These are phyloP conservation scores for Sextonia rubra DNA, from an alignment of 164 flowering plant species.

Conservation along the genomic window DNA sequence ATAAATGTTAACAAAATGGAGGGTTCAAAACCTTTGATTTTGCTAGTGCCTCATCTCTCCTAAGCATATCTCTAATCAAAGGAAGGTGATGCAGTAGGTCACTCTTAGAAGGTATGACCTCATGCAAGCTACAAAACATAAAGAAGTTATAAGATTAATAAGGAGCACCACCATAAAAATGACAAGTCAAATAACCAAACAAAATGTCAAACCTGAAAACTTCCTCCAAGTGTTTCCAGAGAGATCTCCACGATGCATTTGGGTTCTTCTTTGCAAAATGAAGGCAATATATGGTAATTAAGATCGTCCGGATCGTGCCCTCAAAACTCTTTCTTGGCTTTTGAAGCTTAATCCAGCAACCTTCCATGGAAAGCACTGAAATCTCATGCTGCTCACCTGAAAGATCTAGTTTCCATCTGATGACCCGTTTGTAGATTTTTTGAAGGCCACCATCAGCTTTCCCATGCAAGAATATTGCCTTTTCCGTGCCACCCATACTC, in stretches of 20 bases:
- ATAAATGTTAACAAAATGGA: not conserved
- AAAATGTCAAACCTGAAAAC: slow-evolving; percentile 45
- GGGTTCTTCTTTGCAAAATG: slow-evolving; percentile 47
- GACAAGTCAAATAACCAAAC: not conserved
- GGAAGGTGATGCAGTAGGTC: slow-evolving; percentile 38
- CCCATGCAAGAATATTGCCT: slow-evolving; percentile 40
- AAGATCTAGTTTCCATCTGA: slow-evolving; percentile 68
- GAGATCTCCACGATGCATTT: slow-evolving; percentile 30
- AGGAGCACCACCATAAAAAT: not conserved
- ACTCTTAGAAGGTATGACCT: slow-evolving; percentile 34
- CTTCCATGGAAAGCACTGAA: slow-evolving; percentile 51
- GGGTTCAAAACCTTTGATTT: slow-evolving; percentile 34
- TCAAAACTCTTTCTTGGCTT: slow-evolving; percentile 68
- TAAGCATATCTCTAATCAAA: slow-evolving; percentile 34
- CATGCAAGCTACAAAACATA: slow-evolving; percentile 34
- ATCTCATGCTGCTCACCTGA: slow-evolving; percentile 41
- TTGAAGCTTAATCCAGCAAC: slow-evolving; percentile 58
- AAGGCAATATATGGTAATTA: slow-evolving; percentile 53
- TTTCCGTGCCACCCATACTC: slow-evolving; percentile 7
- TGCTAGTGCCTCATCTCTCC: slow-evolving; percentile 32
- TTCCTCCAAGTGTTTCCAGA: slow-evolving; percentile 62
- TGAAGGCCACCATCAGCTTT: slow-evolving; percentile 43
- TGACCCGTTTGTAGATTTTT: slow-evolving; percentile 46
- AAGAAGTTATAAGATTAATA: not conserved
- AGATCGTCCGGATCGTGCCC: slow-evolving; percentile 39